These are phyloP conservation scores for Alternaria brassicae DNA, from an alignment of 2,329 filamentous ascomycete species.

Conservation along the genomic window DNA sequence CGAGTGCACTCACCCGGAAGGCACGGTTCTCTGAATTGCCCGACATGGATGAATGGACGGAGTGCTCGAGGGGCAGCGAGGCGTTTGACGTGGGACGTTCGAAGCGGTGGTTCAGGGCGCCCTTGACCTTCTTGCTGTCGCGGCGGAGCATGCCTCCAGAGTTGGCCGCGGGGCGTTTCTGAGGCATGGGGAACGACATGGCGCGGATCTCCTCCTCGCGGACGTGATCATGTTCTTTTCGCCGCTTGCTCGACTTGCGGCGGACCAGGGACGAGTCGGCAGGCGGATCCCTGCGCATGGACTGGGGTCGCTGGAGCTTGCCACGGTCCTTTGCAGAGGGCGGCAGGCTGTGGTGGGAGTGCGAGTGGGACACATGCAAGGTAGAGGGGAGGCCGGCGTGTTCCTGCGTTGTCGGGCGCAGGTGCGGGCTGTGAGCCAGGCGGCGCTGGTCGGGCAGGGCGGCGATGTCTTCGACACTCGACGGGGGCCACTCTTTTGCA, in stretches of 20 bases:
- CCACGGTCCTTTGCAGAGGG: constrained; percentile 51
- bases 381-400: constrained; percentile 54
- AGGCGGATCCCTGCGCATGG: constrained; percentile 64
- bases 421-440: constrained; percentile 57
- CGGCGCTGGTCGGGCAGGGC: constrained; percentile 53
- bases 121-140: constrained; percentile 71
- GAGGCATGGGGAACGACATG: constrained; percentile 74
- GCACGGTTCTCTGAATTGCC: constrained; percentile 75
- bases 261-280: constrained; percentile 65
- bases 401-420: constrained; percentile 54
- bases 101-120: constrained; percentile 62
- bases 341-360: constrained; percentile 46
- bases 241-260: constrained; percentile 75
- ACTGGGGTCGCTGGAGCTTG: constrained; percentile 57
- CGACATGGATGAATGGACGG: constrained; percentile 78
- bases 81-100: constrained; percentile 73
- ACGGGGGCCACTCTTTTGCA: constrained; percentile 22
- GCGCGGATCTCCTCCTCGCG: constrained; percentile 88
- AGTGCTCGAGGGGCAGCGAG: constrained; percentile 76
- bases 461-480: constrained; percentile 56
- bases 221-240: constrained; percentile 69
- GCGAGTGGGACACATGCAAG: constrained; percentile 49
- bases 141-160: constrained; percentile 66
- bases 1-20: constrained; percentile 81
- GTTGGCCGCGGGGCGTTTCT: constrained; percentile 67